These are phyloP conservation scores for Fonsecaea erecta DNA, from an alignment of 2,329 filamentous ascomycete species.

Conservation along the genomic window DNA sequence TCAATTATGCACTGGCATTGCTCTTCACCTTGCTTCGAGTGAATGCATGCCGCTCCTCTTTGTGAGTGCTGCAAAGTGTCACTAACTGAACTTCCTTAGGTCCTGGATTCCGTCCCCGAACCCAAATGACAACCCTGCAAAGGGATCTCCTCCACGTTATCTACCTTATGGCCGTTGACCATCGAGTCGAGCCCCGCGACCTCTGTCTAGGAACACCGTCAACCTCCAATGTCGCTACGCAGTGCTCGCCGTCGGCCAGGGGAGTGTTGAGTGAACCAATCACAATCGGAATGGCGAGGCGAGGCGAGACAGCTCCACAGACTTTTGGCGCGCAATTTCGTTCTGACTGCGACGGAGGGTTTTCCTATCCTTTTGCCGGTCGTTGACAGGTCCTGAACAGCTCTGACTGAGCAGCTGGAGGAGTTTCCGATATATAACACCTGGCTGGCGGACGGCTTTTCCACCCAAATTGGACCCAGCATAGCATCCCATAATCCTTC, in stretches of 20 bases:
- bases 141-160: background rate
- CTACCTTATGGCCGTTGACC: background rate
- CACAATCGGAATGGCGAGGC: background rate
- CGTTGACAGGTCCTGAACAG: background rate
- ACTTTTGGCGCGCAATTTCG: slow-evolving; percentile 10
- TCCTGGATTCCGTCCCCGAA: background rate
- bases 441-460: background rate
- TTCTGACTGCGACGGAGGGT: slow-evolving; percentile 6
- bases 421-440: background rate
- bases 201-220: background rate
- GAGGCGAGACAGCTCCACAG: slow-evolving; percentile 5
- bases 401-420: background rate
- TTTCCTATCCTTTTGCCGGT: background rate
- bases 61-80: background rate
- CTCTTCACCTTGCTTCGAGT: background rate
- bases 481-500: background rate
- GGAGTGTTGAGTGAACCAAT: background rate
- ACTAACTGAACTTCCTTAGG: background rate
- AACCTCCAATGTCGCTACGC: background rate
- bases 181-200: background rate
- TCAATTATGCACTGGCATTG: background rate
- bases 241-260: background rate
- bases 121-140: background rate
- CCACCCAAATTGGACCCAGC: background rate
- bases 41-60: background rate